Conservation (phyloP, 176 grass and related monocot genomes). For the Aegilops bicornis region DNA sequence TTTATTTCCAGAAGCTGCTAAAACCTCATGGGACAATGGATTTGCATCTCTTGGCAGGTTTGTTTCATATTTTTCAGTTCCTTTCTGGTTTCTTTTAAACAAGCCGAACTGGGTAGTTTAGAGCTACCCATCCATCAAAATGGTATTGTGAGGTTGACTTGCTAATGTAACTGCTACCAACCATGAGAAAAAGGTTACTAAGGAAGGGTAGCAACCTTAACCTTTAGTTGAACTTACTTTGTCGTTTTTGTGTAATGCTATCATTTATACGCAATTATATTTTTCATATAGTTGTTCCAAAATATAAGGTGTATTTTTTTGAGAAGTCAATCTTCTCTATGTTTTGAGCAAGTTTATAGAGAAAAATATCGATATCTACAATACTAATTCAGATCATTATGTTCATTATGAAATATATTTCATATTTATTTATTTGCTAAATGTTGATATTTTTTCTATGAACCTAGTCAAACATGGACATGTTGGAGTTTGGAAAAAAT, state of each 20-base stretch:
- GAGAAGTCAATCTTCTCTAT: neutral
- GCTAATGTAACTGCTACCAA: neutral
- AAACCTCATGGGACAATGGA: slow-evolving; percentile 64
- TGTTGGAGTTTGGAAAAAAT: too few species aligned
- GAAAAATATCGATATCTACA: neutral
- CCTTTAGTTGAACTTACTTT: neutral
- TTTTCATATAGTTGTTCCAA: neutral
- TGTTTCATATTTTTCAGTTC: slow-evolving; percentile 23
- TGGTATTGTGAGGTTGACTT: neutral
- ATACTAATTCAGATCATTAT: neutral
- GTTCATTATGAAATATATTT: neutral
- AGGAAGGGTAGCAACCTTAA: neutral
- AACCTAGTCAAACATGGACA: neutral
- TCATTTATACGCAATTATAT: slow-evolving; percentile 2
- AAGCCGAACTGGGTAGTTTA: neutral
- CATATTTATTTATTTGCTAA: neutral
- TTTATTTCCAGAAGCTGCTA: slow-evolving; percentile 57
- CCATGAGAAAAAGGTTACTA: neutral
- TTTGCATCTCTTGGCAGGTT: slow-evolving; percentile 89
- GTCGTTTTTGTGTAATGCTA: neutral
- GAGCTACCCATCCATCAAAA: neutral
- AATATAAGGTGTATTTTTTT: neutral
- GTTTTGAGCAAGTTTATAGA: neutral
- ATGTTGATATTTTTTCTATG: neutral
- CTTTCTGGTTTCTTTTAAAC: slow-evolving; percentile 21